Percentiles rank a stretch among this genome's conserved stretches.
These are phyloP conservation scores for Scedosporium boydii DNA, from an alignment of 2,329 filamentous ascomycete species.

Conservation along the genomic window DNA sequence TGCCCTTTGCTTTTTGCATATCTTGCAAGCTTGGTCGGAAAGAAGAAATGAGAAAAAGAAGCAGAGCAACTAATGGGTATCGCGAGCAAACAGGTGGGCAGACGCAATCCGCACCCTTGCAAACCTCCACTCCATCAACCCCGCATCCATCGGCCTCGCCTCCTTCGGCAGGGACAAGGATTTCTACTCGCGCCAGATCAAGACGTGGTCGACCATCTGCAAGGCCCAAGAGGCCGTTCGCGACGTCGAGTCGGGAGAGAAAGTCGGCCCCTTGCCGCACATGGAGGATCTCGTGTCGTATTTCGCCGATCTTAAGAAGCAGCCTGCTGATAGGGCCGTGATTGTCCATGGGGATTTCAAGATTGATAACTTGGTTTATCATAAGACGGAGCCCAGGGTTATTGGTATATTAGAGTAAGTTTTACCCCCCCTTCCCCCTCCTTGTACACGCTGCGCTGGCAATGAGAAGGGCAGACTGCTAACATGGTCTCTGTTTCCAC, in stretches of 20 bases:
- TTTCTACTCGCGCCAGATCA: conserved; percentile 81
- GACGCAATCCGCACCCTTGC: conserved; percentile 77
- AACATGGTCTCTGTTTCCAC: conserved; percentile 6
- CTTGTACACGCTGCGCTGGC: background rate
- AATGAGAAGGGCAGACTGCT: background rate
- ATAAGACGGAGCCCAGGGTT: conserved; percentile 76
- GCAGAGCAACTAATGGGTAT: background rate
- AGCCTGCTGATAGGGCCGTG: conserved; percentile 68
- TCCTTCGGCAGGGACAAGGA: conserved; percentile 63
- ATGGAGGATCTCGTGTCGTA: conserved; percentile 72
- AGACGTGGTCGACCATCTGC: conserved; percentile 72
- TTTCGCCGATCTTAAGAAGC: conserved; percentile 58
- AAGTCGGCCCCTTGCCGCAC: conserved; percentile 75
- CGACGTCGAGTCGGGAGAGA: conserved; percentile 66
- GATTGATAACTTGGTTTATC: conserved; percentile 83
- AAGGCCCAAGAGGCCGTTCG: conserved; percentile 63
- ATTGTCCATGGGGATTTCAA: conserved; percentile 96
- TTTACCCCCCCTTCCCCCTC: background rate
- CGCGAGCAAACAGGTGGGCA: conserved; percentile 46
- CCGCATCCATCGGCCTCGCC: conserved; percentile 56
- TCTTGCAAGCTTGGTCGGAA: too few species aligned
- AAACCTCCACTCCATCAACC: conserved; percentile 69
- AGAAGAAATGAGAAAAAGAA: background rate
- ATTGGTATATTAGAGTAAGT: conserved; percentile 82
- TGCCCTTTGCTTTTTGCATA: background rate